phyloP scores from a whole-genome alignment of 176 grass and related monocot genomes.

The Cenchrus purpureus region DNA sequence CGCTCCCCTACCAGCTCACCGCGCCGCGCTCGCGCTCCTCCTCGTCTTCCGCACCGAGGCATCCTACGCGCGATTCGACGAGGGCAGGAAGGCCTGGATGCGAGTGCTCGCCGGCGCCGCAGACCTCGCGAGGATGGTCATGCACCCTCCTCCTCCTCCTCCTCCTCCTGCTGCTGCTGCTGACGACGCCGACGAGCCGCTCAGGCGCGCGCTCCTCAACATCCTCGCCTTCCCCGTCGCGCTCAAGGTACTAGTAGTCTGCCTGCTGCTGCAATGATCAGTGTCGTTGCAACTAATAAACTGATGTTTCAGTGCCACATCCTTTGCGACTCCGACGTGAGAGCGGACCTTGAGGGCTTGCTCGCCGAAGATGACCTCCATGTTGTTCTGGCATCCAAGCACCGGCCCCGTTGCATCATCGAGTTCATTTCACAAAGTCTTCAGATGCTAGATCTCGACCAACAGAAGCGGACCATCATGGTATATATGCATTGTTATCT shows the following conservation, averaged over 20 bases:
- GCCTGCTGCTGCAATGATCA: too few species aligned
- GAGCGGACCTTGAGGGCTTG: slow-evolving; percentile 68
- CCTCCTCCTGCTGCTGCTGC: too few species aligned
- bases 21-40: slow-evolving; percentile 83
- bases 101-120: slow-evolving; percentile 61
- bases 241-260: slow-evolving; percentile 58
- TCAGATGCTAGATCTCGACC: slow-evolving; percentile 69
- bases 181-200: not conserved
- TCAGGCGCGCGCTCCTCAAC: slow-evolving; percentile 55
- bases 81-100: slow-evolving; percentile 88
- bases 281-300: not conserved
- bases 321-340: slow-evolving; percentile 65
- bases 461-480: slow-evolving; percentile 67
- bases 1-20: slow-evolving; percentile 84
- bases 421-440: slow-evolving; percentile 87
- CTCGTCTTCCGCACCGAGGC: slow-evolving; percentile 98
- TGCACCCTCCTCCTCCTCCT: not conserved
- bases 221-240: slow-evolving; percentile 86
- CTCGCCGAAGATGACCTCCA: slow-evolving; percentile 77
- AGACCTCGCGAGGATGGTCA: slow-evolving; percentile 74
- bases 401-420: slow-evolving; percentile 77
- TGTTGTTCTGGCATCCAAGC: slow-evolving; percentile 70
- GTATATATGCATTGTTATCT: slow-evolving; percentile 29
- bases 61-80: slow-evolving; percentile 82
- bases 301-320: slow-evolving; percentile 81